Evolutionary conservation across 768 basidiomycete genomes (phyloP), one percentile per base, ranked within the genome.

Genomic region (Coprinellus micaceus): DNA sequence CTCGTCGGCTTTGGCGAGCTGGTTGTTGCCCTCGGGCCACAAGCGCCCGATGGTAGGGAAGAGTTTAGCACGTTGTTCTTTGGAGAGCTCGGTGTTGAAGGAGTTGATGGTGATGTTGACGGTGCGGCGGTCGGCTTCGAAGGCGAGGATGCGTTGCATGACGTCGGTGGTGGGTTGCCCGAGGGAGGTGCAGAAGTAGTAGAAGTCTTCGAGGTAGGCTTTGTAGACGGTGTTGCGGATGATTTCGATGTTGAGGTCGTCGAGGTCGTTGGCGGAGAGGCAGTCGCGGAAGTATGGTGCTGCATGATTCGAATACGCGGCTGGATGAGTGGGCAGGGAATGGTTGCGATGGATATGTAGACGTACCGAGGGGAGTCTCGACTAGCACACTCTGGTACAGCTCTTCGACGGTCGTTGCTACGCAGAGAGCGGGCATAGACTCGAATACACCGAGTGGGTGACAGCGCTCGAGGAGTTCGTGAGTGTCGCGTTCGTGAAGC

Each of bases 61-160:
- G 37, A 99, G 83, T 65, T 86, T 86, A 13, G 94, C 93, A 33
- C 97, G 89, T 63, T 92, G 88, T 67, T 99, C 97, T 71, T 99
- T 99, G 39, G 88, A 80, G 57, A 99, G 82, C 64, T 94, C 93
- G 3, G 97, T 98, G 58, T 88, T 89, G 74, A 98, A 96, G 12
- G 97, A 98, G 79, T 99, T 99, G 78, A 99, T 91, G 30, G 97
- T 97, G 72, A 99, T 98, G 77, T 98, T 99, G 70, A 98, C 88
- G 1, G 94, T 89, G 51, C 97, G 86, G 33, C 97, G 82, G 74
- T 99, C 97, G 25, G 96, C 97, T 77, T 99, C 97, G 66, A 99
- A 99, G 6, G 88, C 79, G 56, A 99, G 85, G 65, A 97, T 93
- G 37, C 79, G 81, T 58, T 88, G 83, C 97, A 98, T 98, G 61